A percentile compares a stretch with the other conserved stretches of the same genome.
These are phyloP conservation scores for Cutaneotrichosporon sp. DNA, from an alignment of 1,284 basidiomycete genomes.

Conservation along the genomic window DNA sequence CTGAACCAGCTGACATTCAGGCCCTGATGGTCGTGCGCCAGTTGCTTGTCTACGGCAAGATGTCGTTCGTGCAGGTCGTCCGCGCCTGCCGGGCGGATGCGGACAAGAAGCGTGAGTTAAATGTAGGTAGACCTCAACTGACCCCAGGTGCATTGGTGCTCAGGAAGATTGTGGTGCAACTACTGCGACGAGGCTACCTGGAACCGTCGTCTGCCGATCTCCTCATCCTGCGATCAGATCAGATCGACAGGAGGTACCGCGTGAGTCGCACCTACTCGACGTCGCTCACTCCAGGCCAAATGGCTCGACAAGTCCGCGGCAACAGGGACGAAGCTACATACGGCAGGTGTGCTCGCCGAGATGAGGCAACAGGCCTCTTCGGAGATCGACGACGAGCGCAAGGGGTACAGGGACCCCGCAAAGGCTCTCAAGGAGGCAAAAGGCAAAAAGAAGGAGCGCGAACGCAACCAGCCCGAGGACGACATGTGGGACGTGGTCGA, in stretches of 20 bases:
- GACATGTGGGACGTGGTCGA: slow-evolving; percentile 20
- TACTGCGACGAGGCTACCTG: slow-evolving; percentile 35
- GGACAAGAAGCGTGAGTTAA: slow-evolving; percentile 16
- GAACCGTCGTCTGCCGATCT: slow-evolving; percentile 37
- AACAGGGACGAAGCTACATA: slow-evolving; percentile 46
- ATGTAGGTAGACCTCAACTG: neutral
- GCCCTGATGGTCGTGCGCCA: slow-evolving; percentile 70
- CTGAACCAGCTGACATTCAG: slow-evolving; percentile 52
- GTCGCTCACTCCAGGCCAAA: slow-evolving; percentile 27
- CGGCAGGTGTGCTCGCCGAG: slow-evolving; percentile 48
- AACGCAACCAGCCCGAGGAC: slow-evolving; percentile 18
- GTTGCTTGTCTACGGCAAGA: slow-evolving; percentile 80
- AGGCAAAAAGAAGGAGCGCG: slow-evolving; percentile 17
- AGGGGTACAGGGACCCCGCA: slow-evolving; percentile 36
- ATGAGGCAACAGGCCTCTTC: slow-evolving; percentile 18
- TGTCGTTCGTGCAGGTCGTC: slow-evolving; percentile 60
- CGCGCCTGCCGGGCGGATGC: slow-evolving; percentile 19
- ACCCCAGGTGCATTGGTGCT: slow-evolving; percentile 6
- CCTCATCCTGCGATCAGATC: slow-evolving; percentile 35
- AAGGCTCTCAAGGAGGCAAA: slow-evolving; percentile 32
- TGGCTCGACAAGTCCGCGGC: slow-evolving; percentile 26
- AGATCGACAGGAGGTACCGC: slow-evolving; percentile 32
- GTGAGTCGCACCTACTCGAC: slow-evolving; percentile 20
- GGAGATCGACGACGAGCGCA: slow-evolving; percentile 31
- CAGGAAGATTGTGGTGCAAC: slow-evolving; percentile 13